These are phyloP conservation scores for Rehmannia glutinosa DNA, from an alignment of 257 asterid species.

Conservation along the genomic window DNA sequence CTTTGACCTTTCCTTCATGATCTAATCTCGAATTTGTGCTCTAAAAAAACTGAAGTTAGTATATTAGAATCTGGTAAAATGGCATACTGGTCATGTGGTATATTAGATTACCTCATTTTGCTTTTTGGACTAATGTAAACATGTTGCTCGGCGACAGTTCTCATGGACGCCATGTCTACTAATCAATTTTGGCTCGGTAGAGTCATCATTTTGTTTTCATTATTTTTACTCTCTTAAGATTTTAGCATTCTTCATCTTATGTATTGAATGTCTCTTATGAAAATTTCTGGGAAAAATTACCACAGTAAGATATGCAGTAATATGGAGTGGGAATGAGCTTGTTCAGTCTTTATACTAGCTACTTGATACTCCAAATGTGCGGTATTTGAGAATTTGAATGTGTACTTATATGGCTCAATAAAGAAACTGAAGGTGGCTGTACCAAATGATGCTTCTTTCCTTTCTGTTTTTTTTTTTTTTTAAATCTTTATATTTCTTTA, in stretches of 20 bases:
- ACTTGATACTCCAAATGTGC: neutral
- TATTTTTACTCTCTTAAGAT: too few relatives aligned
- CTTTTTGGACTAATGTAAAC: neutral
- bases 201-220: neutral
- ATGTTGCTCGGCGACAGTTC: neutral
- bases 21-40: too few relatives aligned
- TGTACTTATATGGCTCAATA: neutral
- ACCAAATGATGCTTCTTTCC: too few relatives aligned
- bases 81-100: too few relatives aligned
- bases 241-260: too few relatives aligned
- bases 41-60: too few relatives aligned
- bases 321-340: too few relatives aligned
- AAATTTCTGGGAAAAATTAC: neutral
- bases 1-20: too few relatives aligned
- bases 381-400: neutral
- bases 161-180: neutral
- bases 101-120: neutral
- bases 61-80: too few relatives aligned
- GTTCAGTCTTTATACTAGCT: neutral
- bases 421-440: neutral
- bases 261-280: neutral
- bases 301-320: neutral
- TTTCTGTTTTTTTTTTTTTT: too few relatives aligned
- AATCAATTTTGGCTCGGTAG: neutral
- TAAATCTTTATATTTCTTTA: too few relatives aligned